These are phyloP conservation scores for Agarophyton chilense DNA, from an alignment of 23 red algal species.

Conservation along the genomic window DNA sequence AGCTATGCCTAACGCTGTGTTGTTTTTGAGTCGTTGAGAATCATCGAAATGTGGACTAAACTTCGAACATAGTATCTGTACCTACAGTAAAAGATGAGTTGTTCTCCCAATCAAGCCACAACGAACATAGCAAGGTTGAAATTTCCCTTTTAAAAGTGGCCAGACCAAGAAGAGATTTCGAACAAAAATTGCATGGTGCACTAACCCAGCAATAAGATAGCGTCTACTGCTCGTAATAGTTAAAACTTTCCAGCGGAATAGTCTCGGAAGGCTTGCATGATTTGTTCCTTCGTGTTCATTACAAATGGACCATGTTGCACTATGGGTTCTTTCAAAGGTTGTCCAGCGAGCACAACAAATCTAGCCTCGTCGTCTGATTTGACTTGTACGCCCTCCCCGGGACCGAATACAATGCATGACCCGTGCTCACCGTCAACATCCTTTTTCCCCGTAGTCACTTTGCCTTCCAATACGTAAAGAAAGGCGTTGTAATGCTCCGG, in stretches of 20 bases:
- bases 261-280: constrained; percentile 85
- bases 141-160: neutral
- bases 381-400: constrained; percentile 50
- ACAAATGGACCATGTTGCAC: constrained; percentile 91
- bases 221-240: neutral
- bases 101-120: neutral
- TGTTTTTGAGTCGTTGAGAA: too few species aligned
- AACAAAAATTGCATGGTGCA: too few species aligned
- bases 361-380: constrained; percentile 49
- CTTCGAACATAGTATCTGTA: too few species aligned
- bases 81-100: too few species aligned
- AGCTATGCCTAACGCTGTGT: too few species aligned
- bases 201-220: too few species aligned
- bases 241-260: constrained; percentile 85
- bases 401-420: constrained; percentile 61
- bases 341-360: constrained; percentile 85
- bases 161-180: too few species aligned
- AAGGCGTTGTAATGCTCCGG: constrained; percentile 75
- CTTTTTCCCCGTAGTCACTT: constrained; percentile 43
- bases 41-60: too few species aligned
- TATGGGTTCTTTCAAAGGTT: constrained; percentile 78
- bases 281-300: constrained; percentile 82
- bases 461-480: constrained; percentile 78
- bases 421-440: constrained; percentile 55
- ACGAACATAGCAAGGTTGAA: neutral